Evolutionary conservation across 495 filamentous ascomycete species (phyloP).

Genomic region (Penicilliopsis zonata): DNA sequence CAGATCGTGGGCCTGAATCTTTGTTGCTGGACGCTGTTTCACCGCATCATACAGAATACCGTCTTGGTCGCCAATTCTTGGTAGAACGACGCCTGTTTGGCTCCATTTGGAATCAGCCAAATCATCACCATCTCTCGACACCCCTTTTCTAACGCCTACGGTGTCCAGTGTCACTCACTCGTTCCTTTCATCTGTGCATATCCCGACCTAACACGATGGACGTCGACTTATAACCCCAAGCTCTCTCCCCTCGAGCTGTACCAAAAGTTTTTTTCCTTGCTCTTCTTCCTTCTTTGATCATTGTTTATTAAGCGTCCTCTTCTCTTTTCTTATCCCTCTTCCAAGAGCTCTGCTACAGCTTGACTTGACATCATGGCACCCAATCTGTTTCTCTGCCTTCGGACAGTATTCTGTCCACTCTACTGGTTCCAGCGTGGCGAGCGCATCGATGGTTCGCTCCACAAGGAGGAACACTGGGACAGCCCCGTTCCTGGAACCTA

Average conservation of each 20-base stretch:
- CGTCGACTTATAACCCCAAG: conserved; percentile 24
- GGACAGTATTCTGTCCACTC: conserved; percentile 25
- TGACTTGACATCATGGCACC: conserved; percentile 23
- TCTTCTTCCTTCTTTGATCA: conserved; percentile 4
- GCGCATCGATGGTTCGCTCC: conserved; percentile 22
- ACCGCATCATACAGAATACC: no score
- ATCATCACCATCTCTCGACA: no score
- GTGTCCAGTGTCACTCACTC: no score
- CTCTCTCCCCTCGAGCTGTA: conserved; percentile 7
- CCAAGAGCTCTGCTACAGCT: not conserved
- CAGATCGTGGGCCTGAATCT: no score
- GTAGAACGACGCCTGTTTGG: no score
- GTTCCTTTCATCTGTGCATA: conserved; percentile 7
- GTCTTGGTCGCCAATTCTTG: no score
- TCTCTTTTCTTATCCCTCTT: conserved; percentile 2
- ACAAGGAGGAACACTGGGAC: conserved; percentile 34
- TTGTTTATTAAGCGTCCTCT: not conserved
- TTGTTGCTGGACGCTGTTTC: no score
- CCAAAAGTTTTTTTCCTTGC: conserved; percentile 10
- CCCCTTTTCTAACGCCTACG: no score
- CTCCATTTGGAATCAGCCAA: no score
- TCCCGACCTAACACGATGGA: conserved; percentile 18
- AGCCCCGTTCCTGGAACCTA: conserved; percentile 32
- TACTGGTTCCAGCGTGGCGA: conserved; percentile 35
- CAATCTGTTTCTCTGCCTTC: conserved; percentile 34